Conservation (phyloP, 331 rosid genomes). For the Saraca asoca region DNA sequence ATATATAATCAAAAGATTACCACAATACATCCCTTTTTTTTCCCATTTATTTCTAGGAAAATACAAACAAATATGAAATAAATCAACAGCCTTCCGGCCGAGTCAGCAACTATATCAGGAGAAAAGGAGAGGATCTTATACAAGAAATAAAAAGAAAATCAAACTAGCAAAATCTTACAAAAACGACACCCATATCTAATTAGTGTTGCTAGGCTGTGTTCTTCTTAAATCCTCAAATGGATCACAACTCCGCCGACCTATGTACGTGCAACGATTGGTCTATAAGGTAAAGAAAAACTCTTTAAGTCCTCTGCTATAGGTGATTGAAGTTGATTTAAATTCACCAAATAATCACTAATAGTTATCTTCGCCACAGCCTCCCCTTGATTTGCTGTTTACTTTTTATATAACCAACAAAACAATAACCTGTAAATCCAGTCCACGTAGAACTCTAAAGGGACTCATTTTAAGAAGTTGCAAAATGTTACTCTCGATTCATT, state of each 20-base stretch:
- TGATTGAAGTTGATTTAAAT: conserved; percentile 27
- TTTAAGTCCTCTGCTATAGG: conserved; percentile 25
- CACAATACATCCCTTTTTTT: conserved; percentile 18
- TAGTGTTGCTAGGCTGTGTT: conserved; percentile 28
- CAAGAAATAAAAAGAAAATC: neutral
- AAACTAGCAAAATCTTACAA: conserved; percentile 25
- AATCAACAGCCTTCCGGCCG: conserved; percentile 43
- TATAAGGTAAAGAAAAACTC: conserved; percentile 31
- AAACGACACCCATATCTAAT: conserved; percentile 39
- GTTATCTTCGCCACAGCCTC: conserved; percentile 30
- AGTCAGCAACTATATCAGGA: conserved; percentile 30
- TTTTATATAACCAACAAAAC: neutral
- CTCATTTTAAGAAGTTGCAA: conserved; percentile 15
- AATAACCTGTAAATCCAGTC: conserved; percentile 26
- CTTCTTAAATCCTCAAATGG: conserved; percentile 28
- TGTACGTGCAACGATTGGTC: conserved; percentile 18
- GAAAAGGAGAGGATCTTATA: conserved; percentile 32
- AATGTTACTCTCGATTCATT: conserved; percentile 34
- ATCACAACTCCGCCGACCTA: conserved; percentile 10
- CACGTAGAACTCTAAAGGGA: conserved; percentile 20
- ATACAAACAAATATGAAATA: conserved; percentile 47
- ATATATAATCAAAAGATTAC: neutral
- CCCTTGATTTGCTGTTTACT: conserved; percentile 10
- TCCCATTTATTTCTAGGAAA: conserved; percentile 50
- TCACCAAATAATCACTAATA: conserved; percentile 17